Evolutionary conservation across 2,329 filamentous ascomycete genomes (phyloP), one percentile per base, ranked within the genome.

Genomic region (Fusarium udum): DNA sequence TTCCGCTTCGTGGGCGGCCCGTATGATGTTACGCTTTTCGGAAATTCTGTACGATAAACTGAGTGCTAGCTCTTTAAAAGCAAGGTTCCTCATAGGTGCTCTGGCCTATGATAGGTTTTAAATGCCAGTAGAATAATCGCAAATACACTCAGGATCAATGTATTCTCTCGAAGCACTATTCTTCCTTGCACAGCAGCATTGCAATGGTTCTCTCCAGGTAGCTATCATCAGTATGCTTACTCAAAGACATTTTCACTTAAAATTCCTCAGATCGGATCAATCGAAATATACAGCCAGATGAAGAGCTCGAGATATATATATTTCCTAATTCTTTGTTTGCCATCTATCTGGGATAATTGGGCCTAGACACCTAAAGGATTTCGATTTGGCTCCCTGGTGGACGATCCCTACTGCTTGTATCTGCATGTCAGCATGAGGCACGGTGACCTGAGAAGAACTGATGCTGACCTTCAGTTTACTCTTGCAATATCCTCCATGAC

Each of bases 351-450:
- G 15, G 6, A n/a, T 13, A n/a, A 18, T n/a, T 7, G 15, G 15
- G 18, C 14, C 20, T 31, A 9, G 18, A 7, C 7, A 14, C 18
- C 10, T 22, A 6, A 16, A 3, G 11, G 15, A 7, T 18, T n/a
- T 11, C 24, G 14, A 28, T 49, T 12, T n/a, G 14, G 4, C 14
- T n/a, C 15, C 7, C 18, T 10, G 11, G 16, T 7, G 9, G 42
- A 11, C 11, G n/a, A 66, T 60, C 62, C 32, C 15, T 36, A 3
- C 62, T 52, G n/a, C 3, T 24, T 67, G 6, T 14, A 40, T 28
- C 13, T 4, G 7, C 10, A 36, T 45, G 62, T 67, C 45, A 67
- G 62, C 64, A 52, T 14, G 43, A 24, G 52, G 26, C 61, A 28
- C n/a, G 16, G 36, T 66, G 37, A n/a, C 43, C 28, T 34, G 43